Conservation (phyloP, 106 monocot species). For the Gastrodia elata region DNA sequence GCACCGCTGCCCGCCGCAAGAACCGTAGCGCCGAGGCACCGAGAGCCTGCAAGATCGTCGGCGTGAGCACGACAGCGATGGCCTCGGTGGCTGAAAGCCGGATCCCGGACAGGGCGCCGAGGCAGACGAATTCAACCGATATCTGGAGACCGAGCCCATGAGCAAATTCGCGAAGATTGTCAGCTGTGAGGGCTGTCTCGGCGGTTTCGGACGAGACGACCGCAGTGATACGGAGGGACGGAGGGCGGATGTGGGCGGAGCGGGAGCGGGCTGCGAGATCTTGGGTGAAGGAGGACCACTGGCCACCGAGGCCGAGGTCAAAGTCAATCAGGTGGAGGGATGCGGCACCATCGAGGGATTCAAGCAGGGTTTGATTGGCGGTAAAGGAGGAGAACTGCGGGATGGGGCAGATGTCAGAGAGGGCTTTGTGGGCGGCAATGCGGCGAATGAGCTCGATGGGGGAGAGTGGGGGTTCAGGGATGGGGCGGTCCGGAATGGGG, state of each 20-base stretch:
- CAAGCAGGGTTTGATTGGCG: constrained; percentile 74
- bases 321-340: constrained; percentile 82
- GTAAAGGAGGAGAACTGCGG: constrained; percentile 78
- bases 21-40: constrained; percentile 29
- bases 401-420: constrained; percentile 65
- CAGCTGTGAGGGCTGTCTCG: constrained; percentile 55
- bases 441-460: constrained; percentile 47
- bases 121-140: constrained; percentile 32
- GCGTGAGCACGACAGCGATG: constrained; percentile 36
- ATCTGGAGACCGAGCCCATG: constrained; percentile 38
- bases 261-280: constrained; percentile 53
- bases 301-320: constrained; percentile 82
- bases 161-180: constrained; percentile 67
- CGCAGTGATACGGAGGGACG: constrained; percentile 58
- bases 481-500: constrained; percentile 8
- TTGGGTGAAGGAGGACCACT: constrained; percentile 92
- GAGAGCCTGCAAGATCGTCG: constrained; percentile 25
- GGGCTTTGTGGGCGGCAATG: constrained; percentile 52
- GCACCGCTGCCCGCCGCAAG: constrained; percentile 27
- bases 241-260: constrained; percentile 20
- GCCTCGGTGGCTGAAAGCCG: constrained; percentile 33
- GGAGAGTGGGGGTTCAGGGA: constrained; percentile 18
- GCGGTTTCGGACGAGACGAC: constrained; percentile 45
- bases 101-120: constrained; percentile 24
- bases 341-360: constrained; percentile 21